Evolutionary conservation across 805 yeast species (phyloP), one percentile per base, ranked within the genome.

Genomic region (Kuraishia capsulata): DNA sequence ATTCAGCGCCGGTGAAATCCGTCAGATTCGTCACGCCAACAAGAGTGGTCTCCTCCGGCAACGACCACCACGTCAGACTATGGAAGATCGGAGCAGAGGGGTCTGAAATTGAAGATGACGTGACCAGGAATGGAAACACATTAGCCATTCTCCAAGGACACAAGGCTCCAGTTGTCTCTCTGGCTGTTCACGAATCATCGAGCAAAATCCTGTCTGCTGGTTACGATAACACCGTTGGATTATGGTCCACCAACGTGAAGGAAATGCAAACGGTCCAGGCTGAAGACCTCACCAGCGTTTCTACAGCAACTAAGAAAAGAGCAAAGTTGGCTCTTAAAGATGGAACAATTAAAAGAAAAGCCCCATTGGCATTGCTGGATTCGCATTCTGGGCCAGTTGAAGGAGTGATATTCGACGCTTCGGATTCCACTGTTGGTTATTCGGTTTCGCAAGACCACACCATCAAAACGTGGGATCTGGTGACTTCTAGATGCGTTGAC

Each of bases 401-500:
- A 52, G 94, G 74, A 29, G 83, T 86, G 19, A 68, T 76, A 11
- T 86, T 88, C 54, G 95, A 85, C 52, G 54, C 66, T 3, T 63
- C 65, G 17, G 97, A 90, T 57, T 45, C 69, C 33, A 74, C 94
- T 0, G 95, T 90, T 4, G 95, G 81, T 9, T 90, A 92, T 61
- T 87, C 97, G 0, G 96, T 85, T 2, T 83, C 97, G 4, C 96
- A 88, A 57, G 97, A 92, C 63, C 98, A 92, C 57, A 78, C 95
- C 1, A 78, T 92, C 46, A 83, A 84, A 53, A 92, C 98, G 0
- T 92, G 97, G 97, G 98, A 92, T 67, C 67, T 92, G 51, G 83
- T 86, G 14, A 89, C 97, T 2, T 67, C 84, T 10, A 73, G 85
- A 46, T 77, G 87, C 50, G 82, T 92, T 21, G 96, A 88, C 55